These are phyloP conservation scores for Lizanozyma gosingica DNA, from an alignment of 1,139 yeast genomes.

Conservation along the genomic window DNA sequence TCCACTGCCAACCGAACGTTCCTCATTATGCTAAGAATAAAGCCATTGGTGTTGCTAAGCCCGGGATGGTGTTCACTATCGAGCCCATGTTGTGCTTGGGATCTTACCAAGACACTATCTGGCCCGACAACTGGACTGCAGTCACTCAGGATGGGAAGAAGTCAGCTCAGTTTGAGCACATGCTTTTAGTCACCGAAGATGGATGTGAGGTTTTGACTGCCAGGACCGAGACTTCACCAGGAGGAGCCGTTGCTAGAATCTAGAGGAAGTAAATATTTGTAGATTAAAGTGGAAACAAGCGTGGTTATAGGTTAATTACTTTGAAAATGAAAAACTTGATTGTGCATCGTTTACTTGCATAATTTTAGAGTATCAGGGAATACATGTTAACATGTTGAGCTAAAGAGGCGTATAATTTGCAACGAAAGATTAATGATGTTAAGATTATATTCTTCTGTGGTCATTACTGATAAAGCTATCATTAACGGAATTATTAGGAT, in stretches of 20 bases:
- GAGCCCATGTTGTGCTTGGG: conserved; percentile 97
- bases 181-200: conserved; percentile 81
- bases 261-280: no score
- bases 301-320: no score
- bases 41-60: conserved; percentile 87
- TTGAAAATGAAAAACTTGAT: no score
- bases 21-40: conserved; percentile 94
- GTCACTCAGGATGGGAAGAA: conserved; percentile 79
- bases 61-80: conserved; percentile 95
- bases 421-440: no score
- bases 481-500: no score
- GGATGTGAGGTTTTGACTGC: conserved; percentile 92
- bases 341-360: no score
- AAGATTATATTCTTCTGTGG: no score
- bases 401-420: no score
- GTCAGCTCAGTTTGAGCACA: conserved; percentile 95
- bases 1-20: conserved; percentile 89
- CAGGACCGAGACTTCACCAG: conserved; percentile 71
- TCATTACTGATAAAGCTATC: no score
- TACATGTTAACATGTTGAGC: no score
- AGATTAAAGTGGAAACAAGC: no score
- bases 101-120: conserved; percentile 66
- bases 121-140: conserved; percentile 99
- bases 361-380: no score
- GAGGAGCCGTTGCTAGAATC: conserved; percentile 69